These are phyloP conservation scores for Astrephomene gubernaculifera DNA, from an alignment of 139 green algal genomes.

Conservation along the genomic window DNA sequence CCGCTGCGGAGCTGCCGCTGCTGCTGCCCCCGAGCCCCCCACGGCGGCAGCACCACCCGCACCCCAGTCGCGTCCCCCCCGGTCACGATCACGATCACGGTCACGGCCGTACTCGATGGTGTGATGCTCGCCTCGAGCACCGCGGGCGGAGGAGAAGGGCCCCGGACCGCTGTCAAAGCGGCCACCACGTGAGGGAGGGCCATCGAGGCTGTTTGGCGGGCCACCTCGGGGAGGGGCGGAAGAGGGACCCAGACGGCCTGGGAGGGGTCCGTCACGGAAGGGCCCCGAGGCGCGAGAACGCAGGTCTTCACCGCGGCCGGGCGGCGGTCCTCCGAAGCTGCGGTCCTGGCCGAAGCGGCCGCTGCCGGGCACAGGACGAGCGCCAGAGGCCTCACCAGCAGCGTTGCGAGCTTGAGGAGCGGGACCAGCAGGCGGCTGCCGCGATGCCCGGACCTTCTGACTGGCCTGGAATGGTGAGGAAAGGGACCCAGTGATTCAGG, in stretches of 20 bases:
- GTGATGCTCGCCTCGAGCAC: neutral
- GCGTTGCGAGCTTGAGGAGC: neutral
- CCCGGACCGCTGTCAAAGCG: neutral
- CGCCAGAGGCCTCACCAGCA: neutral
- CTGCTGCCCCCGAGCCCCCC: no score
- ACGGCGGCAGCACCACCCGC: neutral
- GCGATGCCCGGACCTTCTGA: slow-evolving; percentile 29
- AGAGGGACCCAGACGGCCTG: neutral
- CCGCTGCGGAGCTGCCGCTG: neutral
- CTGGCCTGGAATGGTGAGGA: slow-evolving; percentile 9
- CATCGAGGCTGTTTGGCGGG: neutral
- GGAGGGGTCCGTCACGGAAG: neutral
- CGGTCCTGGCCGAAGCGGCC: neutral
- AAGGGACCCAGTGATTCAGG: neutral
- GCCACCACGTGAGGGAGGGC: neutral
- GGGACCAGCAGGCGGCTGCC: neutral
- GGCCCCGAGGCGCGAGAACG: neutral
- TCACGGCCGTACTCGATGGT: neutral
- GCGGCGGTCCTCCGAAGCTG: neutral
- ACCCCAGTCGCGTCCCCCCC: no score
- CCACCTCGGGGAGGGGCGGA: neutral
- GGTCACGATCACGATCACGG: no score
- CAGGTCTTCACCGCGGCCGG: neutral
- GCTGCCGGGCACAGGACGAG: neutral
- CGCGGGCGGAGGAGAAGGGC: neutral